Percentiles rank a stretch among this genome's conserved stretches.
Evolutionary conservation across 2,329 filamentous ascomycete genomes (phyloP).

Genomic region (Ceratocystis eucalypticola): DNA sequence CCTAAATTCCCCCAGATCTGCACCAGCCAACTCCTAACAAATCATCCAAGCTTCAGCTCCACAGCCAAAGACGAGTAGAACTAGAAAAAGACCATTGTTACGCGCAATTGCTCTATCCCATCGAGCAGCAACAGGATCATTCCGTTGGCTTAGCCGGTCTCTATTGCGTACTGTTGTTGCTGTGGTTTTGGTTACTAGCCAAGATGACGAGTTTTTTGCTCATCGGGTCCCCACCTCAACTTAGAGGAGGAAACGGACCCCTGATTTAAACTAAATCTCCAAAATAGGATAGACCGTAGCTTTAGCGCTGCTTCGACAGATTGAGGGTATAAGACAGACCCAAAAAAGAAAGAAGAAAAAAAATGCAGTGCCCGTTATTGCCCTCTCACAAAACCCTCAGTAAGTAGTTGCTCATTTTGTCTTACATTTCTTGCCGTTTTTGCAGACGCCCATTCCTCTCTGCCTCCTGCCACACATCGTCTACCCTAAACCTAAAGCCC

Average conservation of each 20-base stretch:
- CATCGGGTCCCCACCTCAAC: background rate
- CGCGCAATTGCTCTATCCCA: slow-evolving; percentile 1
- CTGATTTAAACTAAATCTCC: slow-evolving; percentile 4
- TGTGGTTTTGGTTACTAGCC: background rate
- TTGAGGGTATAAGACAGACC: background rate
- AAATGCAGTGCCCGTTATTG: background rate
- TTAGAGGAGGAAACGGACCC: background rate
- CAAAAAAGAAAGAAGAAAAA: background rate
- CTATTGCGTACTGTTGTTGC: background rate
- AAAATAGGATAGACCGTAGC: background rate
- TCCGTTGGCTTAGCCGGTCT: background rate
- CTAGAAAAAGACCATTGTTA: background rate
- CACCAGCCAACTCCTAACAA: background rate
- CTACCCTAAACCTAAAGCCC: background rate
- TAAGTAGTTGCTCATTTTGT: background rate
- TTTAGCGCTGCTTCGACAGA: background rate
- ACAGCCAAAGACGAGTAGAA: background rate
- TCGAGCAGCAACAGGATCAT: background rate
- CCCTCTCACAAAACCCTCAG: background rate
- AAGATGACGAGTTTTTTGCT: background rate
- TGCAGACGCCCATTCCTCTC: background rate
- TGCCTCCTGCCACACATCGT: background rate
- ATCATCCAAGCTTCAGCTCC: background rate
- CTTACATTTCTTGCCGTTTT: background rate
- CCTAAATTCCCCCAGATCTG: background rate